phyloP scores from a whole-genome alignment of 2,329 filamentous ascomycete genomes.

The Pestalotiopsis sp. region DNA sequence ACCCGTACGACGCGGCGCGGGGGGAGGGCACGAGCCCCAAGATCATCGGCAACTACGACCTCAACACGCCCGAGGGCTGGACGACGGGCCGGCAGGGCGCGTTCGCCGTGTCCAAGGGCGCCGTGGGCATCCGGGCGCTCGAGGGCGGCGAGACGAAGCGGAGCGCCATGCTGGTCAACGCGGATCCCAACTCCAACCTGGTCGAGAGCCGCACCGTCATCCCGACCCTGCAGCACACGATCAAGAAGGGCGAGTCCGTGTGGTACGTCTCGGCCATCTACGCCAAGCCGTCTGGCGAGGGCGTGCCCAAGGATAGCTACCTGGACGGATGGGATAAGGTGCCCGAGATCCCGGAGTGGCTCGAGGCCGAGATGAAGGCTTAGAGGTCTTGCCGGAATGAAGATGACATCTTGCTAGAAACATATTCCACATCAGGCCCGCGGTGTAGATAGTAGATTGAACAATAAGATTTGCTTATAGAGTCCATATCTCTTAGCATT shows the following conservation, averaged over 20 bases:
- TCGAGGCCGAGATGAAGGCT: conserved; percentile 51
- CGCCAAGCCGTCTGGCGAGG: conserved; percentile 62
- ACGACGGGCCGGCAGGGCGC: conserved; percentile 52
- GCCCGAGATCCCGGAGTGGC: conserved; percentile 63
- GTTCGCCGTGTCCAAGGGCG: conserved; percentile 60
- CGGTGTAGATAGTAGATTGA: no score
- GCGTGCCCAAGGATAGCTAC: conserved; percentile 55
- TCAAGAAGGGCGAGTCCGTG: conserved; percentile 57
- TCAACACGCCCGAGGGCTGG: conserved; percentile 55
- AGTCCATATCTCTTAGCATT: no score
- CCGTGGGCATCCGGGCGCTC: conserved; percentile 58
- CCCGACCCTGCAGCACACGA: conserved; percentile 66
- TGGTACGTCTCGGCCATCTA: conserved; percentile 76
- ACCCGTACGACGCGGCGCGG: conserved; percentile 46
- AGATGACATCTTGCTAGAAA: neutral
- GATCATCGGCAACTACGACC: conserved; percentile 64
- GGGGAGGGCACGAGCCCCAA: conserved; percentile 55
- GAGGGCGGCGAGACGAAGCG: conserved; percentile 47
- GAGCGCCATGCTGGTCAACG: conserved; percentile 68
- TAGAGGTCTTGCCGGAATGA: conserved; percentile 6
- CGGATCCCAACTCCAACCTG: conserved; percentile 79
- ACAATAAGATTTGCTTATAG: no score
- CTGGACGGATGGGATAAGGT: conserved; percentile 62
- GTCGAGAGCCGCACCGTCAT: conserved; percentile 73
- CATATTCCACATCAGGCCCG: no score